These are phyloP conservation scores for Selaginella moellendorffii DNA, from an alignment of 75 land plant species.

Conservation along the genomic window DNA sequence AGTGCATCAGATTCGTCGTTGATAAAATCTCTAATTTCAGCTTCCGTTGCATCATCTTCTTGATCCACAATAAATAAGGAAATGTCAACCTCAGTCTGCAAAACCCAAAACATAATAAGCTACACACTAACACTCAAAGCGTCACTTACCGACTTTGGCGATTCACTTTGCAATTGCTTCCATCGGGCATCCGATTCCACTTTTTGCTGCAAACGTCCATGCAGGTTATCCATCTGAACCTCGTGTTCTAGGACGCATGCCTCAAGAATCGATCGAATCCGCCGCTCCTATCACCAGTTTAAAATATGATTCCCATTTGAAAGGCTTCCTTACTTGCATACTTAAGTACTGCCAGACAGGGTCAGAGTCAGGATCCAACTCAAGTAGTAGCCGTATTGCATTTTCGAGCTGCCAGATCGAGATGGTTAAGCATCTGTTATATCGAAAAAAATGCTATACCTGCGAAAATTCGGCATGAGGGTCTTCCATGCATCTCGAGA, in stretches of 20 bases:
- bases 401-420: slow-evolving; percentile 66
- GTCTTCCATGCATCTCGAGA: slow-evolving; percentile 88
- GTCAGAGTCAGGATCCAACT: slow-evolving; percentile 94
- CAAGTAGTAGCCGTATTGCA: slow-evolving; percentile 71
- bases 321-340: slow-evolving; percentile 67
- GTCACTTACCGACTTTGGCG: slow-evolving; percentile 56
- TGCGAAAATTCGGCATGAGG: slow-evolving; percentile 66
- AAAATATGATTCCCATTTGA: slow-evolving; percentile 4
- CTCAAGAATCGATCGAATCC: slow-evolving; percentile 72
- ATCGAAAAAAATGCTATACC: slow-evolving; percentile 24
- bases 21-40: slow-evolving; percentile 25
- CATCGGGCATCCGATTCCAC: slow-evolving; percentile 84
- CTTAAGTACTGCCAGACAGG: slow-evolving; percentile 95
- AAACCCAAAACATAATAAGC: no score
- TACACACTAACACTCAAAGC: no score
- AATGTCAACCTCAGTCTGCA: slow-evolving; percentile 44
- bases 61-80: slow-evolving; percentile 29
- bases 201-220: slow-evolving; percentile 50
- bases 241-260: slow-evolving; percentile 76
- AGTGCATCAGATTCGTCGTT: slow-evolving; percentile 75
- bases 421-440: no score
- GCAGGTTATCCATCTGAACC: slow-evolving; percentile 58
- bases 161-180: slow-evolving; percentile 72
- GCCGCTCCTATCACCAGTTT: slow-evolving; percentile 39
- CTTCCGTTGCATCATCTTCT: slow-evolving; percentile 25